Evolutionary conservation across 257 asterid genomes (phyloP), one percentile per base, ranked within the genome.

Genomic region (Mitragyna speciosa): DNA sequence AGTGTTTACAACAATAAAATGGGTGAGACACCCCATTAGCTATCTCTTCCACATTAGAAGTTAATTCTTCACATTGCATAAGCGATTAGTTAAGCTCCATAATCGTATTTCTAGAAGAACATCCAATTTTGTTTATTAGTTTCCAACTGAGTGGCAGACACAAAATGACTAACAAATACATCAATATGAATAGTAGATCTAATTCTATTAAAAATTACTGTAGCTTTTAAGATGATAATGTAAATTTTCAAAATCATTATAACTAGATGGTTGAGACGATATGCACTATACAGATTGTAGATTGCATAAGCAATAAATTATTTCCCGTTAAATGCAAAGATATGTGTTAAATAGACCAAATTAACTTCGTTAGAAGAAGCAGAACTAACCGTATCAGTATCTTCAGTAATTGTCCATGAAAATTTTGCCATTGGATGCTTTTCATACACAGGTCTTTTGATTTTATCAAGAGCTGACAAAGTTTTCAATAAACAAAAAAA

Each of bases 401-500:
- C 99, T 83, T 92, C 99, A 5, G 90, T 90, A 80, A 89, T 66
- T 76, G 96, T 96, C 99, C 98, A 93, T 72, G 99, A 94, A 89
- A 91, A 96, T 89, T 96, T 96, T 73, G 97, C 88, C 99, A 94
- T 96, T 10, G 99, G 98, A 88, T 94, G 99, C 88, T 96, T 96
- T 69, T 90, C 94, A 70, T 96, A 94, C 85, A 92, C 84, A 77
- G 99, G 99, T 70, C 90, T 85, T 84, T 87, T 91, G 83, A 91
- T 90, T 81, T 92, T 94, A 48, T 91, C 98, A 72, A 96, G 97
- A 80, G 93, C 99, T 96, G 88, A 72, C 64, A 89, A 76, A 65
- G 83, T 49, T 70, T 80, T 58, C 49, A 14, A 73, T 54, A 83
- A 75, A 83, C 48, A 48, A 56, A 58, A 45, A 73, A 65, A 70